Evolutionary conservation across 2,329 filamentous ascomycete species (phyloP).

Genomic region (Colletotrichum magnum): DNA sequence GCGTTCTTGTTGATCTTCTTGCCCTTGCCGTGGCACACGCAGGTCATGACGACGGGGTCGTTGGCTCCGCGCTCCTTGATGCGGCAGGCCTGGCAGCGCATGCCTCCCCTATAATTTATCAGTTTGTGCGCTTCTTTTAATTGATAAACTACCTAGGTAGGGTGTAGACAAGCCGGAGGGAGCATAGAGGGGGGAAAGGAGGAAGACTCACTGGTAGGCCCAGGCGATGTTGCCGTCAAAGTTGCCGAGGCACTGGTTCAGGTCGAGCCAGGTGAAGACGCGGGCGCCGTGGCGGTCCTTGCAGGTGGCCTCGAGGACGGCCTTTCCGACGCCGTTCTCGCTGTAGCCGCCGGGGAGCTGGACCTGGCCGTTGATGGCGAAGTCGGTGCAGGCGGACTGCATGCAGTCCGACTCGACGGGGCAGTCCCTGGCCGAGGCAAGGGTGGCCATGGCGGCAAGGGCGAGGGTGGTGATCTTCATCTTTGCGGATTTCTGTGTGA

Average conservation of each 20-base stretch:
- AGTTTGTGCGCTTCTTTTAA: no score
- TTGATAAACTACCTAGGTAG: no score
- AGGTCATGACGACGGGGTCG: slow-evolving; percentile 10
- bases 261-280: slow-evolving; percentile 5
- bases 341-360: background rate
- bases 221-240: background rate
- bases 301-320: slow-evolving; percentile 11
- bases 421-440: background rate
- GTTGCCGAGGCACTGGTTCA: slow-evolving; percentile 15
- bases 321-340: background rate
- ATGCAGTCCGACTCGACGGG: slow-evolving; percentile 19
- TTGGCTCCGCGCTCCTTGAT: background rate
- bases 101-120: background rate
- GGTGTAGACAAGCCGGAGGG: no score
- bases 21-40: background rate
- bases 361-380: background rate
- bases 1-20: background rate
- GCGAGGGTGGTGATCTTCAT: slow-evolving; percentile 3
- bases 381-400: slow-evolving; percentile 6
- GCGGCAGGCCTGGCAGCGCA: background rate
- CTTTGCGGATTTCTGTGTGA: background rate
- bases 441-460: background rate
- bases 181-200: background rate
- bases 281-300: slow-evolving; percentile 9
- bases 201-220: background rate